Evolutionary conservation across 176 grass and related monocot species (phyloP), one percentile per base, ranked within the genome.

Genomic region (Oryza brachyantha): DNA sequence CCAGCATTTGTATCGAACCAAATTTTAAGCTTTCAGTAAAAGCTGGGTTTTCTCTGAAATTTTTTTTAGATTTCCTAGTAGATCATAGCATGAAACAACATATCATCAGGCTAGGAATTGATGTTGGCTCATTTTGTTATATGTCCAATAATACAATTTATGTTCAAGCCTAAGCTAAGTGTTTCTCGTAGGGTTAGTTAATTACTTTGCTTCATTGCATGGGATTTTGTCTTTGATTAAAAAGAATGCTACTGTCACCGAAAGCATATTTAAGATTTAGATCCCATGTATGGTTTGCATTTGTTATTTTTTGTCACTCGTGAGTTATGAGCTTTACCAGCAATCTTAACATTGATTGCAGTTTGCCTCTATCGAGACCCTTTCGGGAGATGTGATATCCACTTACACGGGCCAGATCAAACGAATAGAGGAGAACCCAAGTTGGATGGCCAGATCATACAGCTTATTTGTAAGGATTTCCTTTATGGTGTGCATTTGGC

Each of bases 321-420:
- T 52, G 31, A 55, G 25, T 62, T 75, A 57, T 24, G 64, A 80
- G 29, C 39, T 58, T 59, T 65, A 28, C 29, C 32, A 22, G 24
- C 58, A 35, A 38, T 76, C 63, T 83, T 74, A 21, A 21, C 72
- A 65, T 77, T 78, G 13, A 50, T 34, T 70, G 77, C 79, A 98
- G 95, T 98, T 88, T 69, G 64, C 80, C 45, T 19, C 40, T 48
- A 85, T 94, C 12, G 52, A 46, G 36, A 46, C 74, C 66, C 54
- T 86, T 38, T 60, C 81, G 28, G 75, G 82, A 40, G 83, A 85
- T 68, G 85, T 85, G 62, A 92, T 98, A 82, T 94, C 87, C 65
- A 88, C 95, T 22, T 90, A 80, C 61, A 92, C 77, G 19, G 92
- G 90, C 52, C 66, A 89, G 42, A 78, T 89, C 19, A 71, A 80